Conservation (phyloP, 495 filamentous ascomycete species). For the Tetracladium setigerum region DNA sequence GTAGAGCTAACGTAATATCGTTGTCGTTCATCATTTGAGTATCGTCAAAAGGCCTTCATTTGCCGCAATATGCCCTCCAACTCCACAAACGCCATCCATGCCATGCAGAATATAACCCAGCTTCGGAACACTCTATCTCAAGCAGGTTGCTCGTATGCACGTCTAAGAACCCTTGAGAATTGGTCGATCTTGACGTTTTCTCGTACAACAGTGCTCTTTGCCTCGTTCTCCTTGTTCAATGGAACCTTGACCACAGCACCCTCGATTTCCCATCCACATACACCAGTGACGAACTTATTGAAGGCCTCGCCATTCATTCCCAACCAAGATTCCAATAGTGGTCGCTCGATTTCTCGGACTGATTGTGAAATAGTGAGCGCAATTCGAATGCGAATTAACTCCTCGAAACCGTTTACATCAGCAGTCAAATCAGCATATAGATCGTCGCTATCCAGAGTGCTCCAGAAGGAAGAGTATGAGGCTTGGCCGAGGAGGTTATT, state of each 20-base stretch:
- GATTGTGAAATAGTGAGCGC: conserved; percentile 83
- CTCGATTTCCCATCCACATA: conserved; percentile 79
- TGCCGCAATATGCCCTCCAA: neutral
- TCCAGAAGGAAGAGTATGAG: conserved; percentile 89
- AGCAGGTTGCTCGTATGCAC: conserved; percentile 86
- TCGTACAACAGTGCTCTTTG: conserved; percentile 88
- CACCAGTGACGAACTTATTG: conserved; percentile 70
- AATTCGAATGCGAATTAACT: conserved; percentile 87
- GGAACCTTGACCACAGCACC: conserved; percentile 63
- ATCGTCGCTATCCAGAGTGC: conserved; percentile 84
- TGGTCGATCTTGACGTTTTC: conserved; percentile 96
- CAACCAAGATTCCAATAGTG: conserved; percentile 79
- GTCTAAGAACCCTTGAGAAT: conserved; percentile 69
- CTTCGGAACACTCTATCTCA: conserved; percentile 22
- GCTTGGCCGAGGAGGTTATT: conserved; percentile 80
- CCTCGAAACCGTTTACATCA: conserved; percentile 93
- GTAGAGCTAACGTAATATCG: too few species aligned
- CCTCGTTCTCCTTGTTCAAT: conserved; percentile 96
- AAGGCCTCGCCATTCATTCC: conserved; percentile 67
- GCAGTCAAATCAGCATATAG: conserved; percentile 92
- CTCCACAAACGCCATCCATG: conserved; percentile 14
- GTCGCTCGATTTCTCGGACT: conserved; percentile 71
- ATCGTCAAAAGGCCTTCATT: too few species aligned
- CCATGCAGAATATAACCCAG: conserved; percentile 1
- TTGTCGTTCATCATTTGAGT: too few species aligned